Conservation (phyloP, 164 flowering plant genomes). For the Vitis riparia region DNA sequence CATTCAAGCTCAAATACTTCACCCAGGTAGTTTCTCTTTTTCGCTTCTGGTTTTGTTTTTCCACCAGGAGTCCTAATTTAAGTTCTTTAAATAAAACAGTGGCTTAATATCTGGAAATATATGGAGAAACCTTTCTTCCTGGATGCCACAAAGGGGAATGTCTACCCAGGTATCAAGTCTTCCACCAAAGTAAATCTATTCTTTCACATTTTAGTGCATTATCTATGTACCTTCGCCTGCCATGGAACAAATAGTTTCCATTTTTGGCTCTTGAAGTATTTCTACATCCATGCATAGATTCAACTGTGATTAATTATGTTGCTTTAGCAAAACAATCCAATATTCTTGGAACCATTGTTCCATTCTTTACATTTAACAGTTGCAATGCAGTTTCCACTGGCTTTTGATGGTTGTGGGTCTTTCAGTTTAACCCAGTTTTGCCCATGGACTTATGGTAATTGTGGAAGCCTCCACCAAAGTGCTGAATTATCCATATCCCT, state of each 20-base stretch:
- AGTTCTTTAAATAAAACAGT: constrained; percentile 30
- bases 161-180: constrained; percentile 54
- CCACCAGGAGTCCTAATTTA: constrained; percentile 6
- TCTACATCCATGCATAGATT: neutral
- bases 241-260: neutral
- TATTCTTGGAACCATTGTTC: too few species aligned
- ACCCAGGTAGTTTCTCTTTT: constrained; percentile 47
- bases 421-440: too few species aligned
- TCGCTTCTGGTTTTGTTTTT: neutral
- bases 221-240: neutral
- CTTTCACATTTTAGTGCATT: neutral
- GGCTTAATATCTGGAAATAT: constrained; percentile 56
- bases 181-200: neutral
- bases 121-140: constrained; percentile 83
- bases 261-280: neutral
- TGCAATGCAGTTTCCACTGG: too few species aligned
- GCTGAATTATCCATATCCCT: too few species aligned
- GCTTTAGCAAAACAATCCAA: neutral
- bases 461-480: too few species aligned
- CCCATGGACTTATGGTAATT: too few species aligned
- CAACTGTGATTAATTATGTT: neutral
- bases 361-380: too few species aligned
- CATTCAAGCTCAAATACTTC: constrained; percentile 59
- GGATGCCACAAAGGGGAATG: constrained; percentile 82
- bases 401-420: too few species aligned